Conservation (phyloP, 345 rosid species). For the Euphorbia pulcherrima region DNA sequence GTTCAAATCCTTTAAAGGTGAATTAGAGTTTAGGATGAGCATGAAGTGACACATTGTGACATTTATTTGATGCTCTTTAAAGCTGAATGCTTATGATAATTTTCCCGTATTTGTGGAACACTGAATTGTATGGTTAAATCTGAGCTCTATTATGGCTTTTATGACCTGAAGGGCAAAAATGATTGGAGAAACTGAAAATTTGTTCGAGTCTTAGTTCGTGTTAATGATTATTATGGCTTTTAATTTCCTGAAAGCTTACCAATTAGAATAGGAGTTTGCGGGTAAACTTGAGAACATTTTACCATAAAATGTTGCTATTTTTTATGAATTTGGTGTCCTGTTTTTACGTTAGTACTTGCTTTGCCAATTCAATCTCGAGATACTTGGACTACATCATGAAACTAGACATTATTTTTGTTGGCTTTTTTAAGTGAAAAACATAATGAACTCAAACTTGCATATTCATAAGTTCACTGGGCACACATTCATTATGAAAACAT, state of each 20-base stretch:
- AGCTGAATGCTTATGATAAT: too few relatives aligned
- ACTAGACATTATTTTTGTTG: background rate
- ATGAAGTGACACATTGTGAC: background rate
- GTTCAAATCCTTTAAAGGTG: background rate
- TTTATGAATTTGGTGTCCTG: background rate
- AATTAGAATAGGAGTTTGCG: background rate
- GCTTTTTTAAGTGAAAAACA: constrained; percentile 26
- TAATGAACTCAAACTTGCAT: too few relatives aligned
- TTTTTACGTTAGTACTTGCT: background rate
- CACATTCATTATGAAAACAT: too few relatives aligned
- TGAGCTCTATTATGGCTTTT: background rate
- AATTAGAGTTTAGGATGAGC: background rate
- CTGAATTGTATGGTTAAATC: background rate
- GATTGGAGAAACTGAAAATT: background rate
- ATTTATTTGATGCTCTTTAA: background rate
- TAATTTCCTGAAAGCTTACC: background rate
- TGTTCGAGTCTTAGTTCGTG: background rate
- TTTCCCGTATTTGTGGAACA: background rate
- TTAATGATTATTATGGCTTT: background rate
- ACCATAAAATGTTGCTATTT: background rate
- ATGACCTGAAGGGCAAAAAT: background rate
- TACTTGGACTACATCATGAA: background rate
- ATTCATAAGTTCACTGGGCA: too few relatives aligned
- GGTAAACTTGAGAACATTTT: background rate
- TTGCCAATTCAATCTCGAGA: background rate